Conservation (phyloP, 768 basidiomycete species). For the Pisolithus marmoratus region DNA sequence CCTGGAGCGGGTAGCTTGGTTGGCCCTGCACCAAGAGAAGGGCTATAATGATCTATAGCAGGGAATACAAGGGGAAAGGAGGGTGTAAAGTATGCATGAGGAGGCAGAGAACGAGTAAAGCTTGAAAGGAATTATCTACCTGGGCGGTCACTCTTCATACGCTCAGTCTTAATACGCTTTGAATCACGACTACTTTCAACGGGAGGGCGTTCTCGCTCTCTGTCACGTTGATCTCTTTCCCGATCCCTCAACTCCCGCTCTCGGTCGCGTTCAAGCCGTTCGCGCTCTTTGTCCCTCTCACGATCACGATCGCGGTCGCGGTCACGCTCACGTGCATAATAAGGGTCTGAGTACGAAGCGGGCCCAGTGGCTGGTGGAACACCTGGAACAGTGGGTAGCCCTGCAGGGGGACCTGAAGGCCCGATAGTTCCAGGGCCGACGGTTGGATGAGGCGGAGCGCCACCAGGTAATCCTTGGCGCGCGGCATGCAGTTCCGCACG, state of each 20-base stretch:
- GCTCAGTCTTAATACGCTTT: constrained; percentile 55
- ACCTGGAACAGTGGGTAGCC: constrained; percentile 26
- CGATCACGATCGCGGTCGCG: constrained; percentile 36
- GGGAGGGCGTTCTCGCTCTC: constrained; percentile 37
- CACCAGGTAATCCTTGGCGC: constrained; percentile 35
- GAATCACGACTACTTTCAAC: constrained; percentile 46
- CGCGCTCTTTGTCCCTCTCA: constrained; percentile 32
- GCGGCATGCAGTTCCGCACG: constrained; percentile 60
- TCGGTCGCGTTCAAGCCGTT: constrained; percentile 33
- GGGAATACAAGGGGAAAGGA: constrained; percentile 19
- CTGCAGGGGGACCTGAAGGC: constrained; percentile 29
- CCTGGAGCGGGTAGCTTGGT: constrained; percentile 31
- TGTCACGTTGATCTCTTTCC: constrained; percentile 21
- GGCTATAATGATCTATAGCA: constrained; percentile 30
- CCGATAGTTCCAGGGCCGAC: constrained; percentile 30
- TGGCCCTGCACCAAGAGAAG: constrained; percentile 33
- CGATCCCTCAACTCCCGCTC: constrained; percentile 35
- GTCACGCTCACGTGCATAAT: constrained; percentile 35
- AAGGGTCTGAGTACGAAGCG: constrained; percentile 31
- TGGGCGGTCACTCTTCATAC: constrained; percentile 40
- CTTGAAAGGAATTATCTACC: constrained; percentile 29
- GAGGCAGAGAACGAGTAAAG: constrained; percentile 25
- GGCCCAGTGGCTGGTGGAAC: constrained; percentile 25
- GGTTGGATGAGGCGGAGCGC: constrained; percentile 30
- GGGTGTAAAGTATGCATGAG: constrained; percentile 26